Evolutionary conservation across 2,329 filamentous ascomycete species (phyloP), one percentile per base, ranked within the genome.

Genomic region (Colletotrichum tofieldiae): DNA sequence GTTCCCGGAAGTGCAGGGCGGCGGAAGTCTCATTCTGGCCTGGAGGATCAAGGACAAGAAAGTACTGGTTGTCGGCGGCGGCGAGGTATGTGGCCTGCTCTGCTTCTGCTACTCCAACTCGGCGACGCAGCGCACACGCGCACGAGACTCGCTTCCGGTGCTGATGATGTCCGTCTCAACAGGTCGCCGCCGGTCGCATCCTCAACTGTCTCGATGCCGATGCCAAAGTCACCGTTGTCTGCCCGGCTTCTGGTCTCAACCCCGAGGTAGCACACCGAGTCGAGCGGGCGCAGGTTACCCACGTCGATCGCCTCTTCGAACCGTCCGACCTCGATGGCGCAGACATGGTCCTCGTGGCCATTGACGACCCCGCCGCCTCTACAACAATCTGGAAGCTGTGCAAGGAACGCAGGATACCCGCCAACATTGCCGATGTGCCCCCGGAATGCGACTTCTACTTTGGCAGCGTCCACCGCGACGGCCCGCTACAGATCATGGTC

Each of bases 381-480:
- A 93, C 94, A 0, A 88, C 90, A 74, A 94, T 99, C 80, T 99
- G 95, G 93, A 96, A 96, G 81, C 88, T 98, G 32, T 98, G 96
- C 88, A 96, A 97, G 82, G 89, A 94, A 81, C 89, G 87, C 72
- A 91, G 91, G 73, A 93, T 98, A 75, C 91, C 95, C 7, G 95
- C 95, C 69, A 99, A 99, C 82, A 98, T 99, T 76, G 96, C 96
- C 76, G 96, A 99, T 80, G 96, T 99, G 4, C 96, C 96, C 0
- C 90, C 94, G 0, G 96, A 99, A 82, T 99, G 96, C 83, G 96
- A 99, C 80, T 99, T 99, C 81, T 99, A 98, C 87, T 99, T 99
- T 84, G 96, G 96, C 74, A 96, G 93, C 80, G 92, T 98, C 49
- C 94, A 99, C 83, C 92, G 96, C 62, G 96, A 99, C 81, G 96